Percentiles rank a stretch among this genome's conserved stretches.
Evolutionary conservation across 257 asterid genomes (phyloP).

Genomic region (Gardenia jasminoides): DNA sequence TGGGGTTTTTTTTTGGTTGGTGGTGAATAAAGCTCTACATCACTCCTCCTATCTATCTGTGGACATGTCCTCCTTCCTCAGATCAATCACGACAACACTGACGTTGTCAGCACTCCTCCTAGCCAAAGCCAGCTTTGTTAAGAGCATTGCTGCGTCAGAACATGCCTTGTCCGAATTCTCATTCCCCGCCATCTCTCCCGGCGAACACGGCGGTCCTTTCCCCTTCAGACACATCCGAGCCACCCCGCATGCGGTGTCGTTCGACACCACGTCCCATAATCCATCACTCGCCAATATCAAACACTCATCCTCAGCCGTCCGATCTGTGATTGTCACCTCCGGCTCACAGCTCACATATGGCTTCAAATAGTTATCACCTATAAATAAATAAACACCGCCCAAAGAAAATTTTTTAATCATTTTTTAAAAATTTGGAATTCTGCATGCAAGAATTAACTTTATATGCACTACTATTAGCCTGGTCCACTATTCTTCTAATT

Average conservation of each 20-base stretch:
- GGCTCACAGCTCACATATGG: slow-evolving; percentile 73
- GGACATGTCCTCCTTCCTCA: slow-evolving; percentile 33
- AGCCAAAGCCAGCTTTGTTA: slow-evolving; percentile 70
- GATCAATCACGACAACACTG: slow-evolving; percentile 62
- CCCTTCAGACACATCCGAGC: slow-evolving; percentile 58
- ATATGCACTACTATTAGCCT: too few species aligned
- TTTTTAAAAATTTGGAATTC: too few species aligned
- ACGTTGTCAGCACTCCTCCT: slow-evolving; percentile 65
- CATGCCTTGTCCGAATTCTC: slow-evolving; percentile 44
- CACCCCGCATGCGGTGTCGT: slow-evolving; percentile 64
- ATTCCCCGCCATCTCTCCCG: slow-evolving; percentile 13
- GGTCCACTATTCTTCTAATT: too few species aligned
- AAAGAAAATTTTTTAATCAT: background rate
- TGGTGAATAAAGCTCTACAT: too few species aligned
- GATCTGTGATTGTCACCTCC: slow-evolving; percentile 61
- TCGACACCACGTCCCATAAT: slow-evolving; percentile 79
- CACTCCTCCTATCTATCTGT: background rate
- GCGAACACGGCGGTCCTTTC: slow-evolving; percentile 1
- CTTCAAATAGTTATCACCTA: slow-evolving; percentile 70
- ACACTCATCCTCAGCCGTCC: slow-evolving; percentile 61
- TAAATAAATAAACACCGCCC: background rate
- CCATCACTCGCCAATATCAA: slow-evolving; percentile 80
- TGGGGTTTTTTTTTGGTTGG: too few species aligned
- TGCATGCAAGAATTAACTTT: too few species aligned
- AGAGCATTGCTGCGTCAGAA: slow-evolving; percentile 52